phyloP scores from a whole-genome alignment of 345 rosid species.

The Noccaea caerulescens region DNA sequence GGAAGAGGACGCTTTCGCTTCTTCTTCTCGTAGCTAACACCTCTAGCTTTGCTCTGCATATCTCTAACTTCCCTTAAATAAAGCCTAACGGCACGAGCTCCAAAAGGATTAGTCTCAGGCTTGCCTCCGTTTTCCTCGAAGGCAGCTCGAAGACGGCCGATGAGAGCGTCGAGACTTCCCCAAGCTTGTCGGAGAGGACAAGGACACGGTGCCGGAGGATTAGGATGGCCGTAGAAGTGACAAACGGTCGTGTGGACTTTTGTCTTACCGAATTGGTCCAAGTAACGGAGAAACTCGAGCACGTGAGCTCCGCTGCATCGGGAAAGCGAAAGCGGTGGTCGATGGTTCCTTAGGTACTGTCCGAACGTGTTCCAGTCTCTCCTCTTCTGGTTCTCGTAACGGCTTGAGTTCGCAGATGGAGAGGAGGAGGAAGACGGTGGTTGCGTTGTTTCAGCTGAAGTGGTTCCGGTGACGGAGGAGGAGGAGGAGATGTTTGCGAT shows the following conservation, averaged over 20 bases:
- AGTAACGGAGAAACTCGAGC: slow-evolving; percentile 73
- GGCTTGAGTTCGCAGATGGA: slow-evolving; percentile 53
- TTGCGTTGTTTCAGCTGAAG: slow-evolving; percentile 14
- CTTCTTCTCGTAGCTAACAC: slow-evolving; percentile 76
- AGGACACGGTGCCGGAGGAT: slow-evolving; percentile 73
- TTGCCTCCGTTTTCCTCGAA: slow-evolving; percentile 72
- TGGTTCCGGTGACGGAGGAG: slow-evolving; percentile 31
- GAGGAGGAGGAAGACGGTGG: slow-evolving; percentile 44
- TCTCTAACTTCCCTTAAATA: slow-evolving; percentile 72
- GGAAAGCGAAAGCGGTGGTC: slow-evolving; percentile 62
- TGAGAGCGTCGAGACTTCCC: slow-evolving; percentile 78
- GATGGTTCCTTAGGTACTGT: slow-evolving; percentile 63
- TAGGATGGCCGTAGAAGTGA: slow-evolving; percentile 70
- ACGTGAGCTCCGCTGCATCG: slow-evolving; percentile 73
- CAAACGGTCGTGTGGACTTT: slow-evolving; percentile 66
- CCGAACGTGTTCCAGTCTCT: slow-evolving; percentile 83
- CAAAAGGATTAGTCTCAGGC: slow-evolving; percentile 71
- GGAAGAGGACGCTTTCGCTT: slow-evolving; percentile 66
- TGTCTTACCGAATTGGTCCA: slow-evolving; percentile 74
- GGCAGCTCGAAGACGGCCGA: slow-evolving; percentile 73
- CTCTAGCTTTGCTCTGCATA: slow-evolving; percentile 71
- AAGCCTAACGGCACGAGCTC: slow-evolving; percentile 69
- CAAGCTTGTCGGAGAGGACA: slow-evolving; percentile 78
- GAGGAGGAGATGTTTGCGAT: slow-evolving; percentile 43
- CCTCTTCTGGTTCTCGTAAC: slow-evolving; percentile 75